Evolutionary conservation across 2,329 filamentous ascomycete genomes (phyloP).

Genomic region (Exophiala sideris): DNA sequence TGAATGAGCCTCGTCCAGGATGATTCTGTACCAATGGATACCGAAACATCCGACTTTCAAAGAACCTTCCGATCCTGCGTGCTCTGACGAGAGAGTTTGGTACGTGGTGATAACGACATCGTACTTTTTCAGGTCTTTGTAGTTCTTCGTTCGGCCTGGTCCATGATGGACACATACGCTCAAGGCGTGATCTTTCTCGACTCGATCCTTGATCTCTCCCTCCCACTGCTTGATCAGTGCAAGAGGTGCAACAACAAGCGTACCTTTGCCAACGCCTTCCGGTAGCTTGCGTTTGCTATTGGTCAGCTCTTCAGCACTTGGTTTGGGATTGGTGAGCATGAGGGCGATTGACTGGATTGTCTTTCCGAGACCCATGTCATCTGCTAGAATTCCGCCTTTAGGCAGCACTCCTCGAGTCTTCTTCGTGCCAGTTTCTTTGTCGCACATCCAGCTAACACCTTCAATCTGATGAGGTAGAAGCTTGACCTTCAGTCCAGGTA

Average conservation of each 20-base stretch:
- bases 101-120: slow-evolving; percentile 98
- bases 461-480: slow-evolving; percentile 92
- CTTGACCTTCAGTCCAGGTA: slow-evolving; percentile 82
- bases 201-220: slow-evolving; percentile 80
- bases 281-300: slow-evolving; percentile 62
- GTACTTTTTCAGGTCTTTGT: slow-evolving; percentile 72
- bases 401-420: slow-evolving; percentile 76
- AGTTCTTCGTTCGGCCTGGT: slow-evolving; percentile 74
- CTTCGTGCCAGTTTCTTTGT: slow-evolving; percentile 80
- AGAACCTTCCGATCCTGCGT: slow-evolving; percentile 61
- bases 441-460: slow-evolving; percentile 91
- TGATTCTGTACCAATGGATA: slow-evolving; percentile 89
- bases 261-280: slow-evolving; percentile 68
- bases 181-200: slow-evolving; percentile 65
- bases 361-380: slow-evolving; percentile 95
- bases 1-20: slow-evolving; percentile 93
- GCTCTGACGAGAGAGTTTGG: slow-evolving; percentile 89
- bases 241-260: slow-evolving; percentile 86
- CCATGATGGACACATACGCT: slow-evolving; percentile 90
- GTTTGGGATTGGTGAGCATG: slow-evolving; percentile 77
- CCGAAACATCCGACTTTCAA: slow-evolving; percentile 81
- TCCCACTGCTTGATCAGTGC: slow-evolving; percentile 98
- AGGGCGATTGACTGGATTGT: slow-evolving; percentile 90
- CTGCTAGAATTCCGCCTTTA: slow-evolving; percentile 90
- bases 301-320: slow-evolving; percentile 46